Evolutionary conservation across 2,329 filamentous ascomycete species (phyloP), one percentile per base, ranked within the genome.

Genomic region (Aspergillus sp.): DNA sequence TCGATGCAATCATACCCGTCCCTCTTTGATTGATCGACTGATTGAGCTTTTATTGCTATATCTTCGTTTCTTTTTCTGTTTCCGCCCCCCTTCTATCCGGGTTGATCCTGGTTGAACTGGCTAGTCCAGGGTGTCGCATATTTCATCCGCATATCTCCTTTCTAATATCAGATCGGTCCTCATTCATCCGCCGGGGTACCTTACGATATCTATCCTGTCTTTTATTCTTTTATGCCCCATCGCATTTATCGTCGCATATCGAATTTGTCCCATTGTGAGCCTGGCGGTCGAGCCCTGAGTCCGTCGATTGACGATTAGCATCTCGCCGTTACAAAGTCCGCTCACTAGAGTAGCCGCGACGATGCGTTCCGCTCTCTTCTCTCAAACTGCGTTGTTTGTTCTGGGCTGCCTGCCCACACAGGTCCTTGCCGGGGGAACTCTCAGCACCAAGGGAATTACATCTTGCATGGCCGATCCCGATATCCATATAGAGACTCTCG

Each of bases 391-490:
- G 38, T 49, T 64, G 30, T 44, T 62, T 43, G 57, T 56, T 32
- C 51, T 64, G 53, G 55, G 54, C 48, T 43, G 61, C 26, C 46
- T 61, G 35, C 57, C 63, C 41, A 29, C 51, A 40, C 57, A 57
- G 26, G 83, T 77, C 45, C 63, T 85, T 49, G 86, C 80, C 47
- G 76, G 72, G 51, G 82, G 91, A 56, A 74, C 94, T 48, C 79
- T 98, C 48, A 79, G 83, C 62, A 96, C 90, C 27, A 79, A 78
- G 52, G 87, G 89, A 49, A 94, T 93, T 71, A 80, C 75, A 59
- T 82, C 82, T 53, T 97, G 93, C 69, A 57, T 77, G 57, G 54
- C 59, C 7, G 61, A 65, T 41, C 66, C 74, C 48, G 70, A 78
- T 57, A 82, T 97, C 58, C 77, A 76, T 52, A 83, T 96, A 45